Conservation (phyloP, 2,329 filamentous ascomycete species). For the Phialophora chinensis region DNA sequence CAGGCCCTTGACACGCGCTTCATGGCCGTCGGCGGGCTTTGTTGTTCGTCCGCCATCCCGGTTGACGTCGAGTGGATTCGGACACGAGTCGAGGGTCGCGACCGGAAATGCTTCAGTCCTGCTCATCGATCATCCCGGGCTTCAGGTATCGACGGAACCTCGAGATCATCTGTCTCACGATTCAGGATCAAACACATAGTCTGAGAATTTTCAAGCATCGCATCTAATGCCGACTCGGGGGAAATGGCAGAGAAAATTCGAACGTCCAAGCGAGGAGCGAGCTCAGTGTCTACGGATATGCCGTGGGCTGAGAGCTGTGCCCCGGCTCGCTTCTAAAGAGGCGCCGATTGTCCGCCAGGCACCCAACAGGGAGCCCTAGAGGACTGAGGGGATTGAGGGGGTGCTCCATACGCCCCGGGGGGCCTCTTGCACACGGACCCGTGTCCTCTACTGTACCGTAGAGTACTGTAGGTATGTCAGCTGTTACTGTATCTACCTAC, state of each 20-base stretch:
- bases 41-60: constrained; percentile 19
- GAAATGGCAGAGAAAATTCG: neutral
- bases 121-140: neutral
- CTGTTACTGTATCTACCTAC: no score
- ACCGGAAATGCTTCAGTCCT: neutral
- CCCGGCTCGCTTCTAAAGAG: constrained; percentile 1
- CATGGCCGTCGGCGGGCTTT: constrained; percentile 40
- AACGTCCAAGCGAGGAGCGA: neutral
- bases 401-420: neutral
- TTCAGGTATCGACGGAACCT: neutral
- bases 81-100: neutral
- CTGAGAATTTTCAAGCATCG: neutral
- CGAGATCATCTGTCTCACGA: neutral
- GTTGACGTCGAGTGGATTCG: constrained; percentile 6
- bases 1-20: constrained; percentile 57
- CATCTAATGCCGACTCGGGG: neutral
- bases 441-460: neutral
- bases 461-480: no score
- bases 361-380: neutral
- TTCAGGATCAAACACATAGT: neutral
- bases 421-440: neutral
- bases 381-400: neutral
- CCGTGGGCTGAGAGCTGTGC: neutral
- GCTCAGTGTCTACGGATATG: neutral
- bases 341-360: constrained; percentile 9